phyloP scores from a whole-genome alignment of 495 filamentous ascomycete species.

The Polyplosphaeria fusca region DNA sequence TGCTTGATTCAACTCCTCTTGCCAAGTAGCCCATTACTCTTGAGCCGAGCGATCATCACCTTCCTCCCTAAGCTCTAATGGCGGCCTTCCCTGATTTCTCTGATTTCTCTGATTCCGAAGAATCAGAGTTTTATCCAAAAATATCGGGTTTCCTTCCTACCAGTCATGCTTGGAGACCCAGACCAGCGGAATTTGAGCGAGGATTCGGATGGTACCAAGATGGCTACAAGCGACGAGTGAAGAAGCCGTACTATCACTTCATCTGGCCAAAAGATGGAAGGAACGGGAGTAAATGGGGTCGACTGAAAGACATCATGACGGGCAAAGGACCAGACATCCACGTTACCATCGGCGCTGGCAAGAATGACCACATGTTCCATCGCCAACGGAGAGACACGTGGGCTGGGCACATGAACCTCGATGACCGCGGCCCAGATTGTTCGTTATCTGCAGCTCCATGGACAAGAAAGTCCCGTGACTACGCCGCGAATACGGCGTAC shows the following conservation, averaged over 20 bases:
- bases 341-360: conserved; percentile 34
- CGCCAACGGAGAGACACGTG: conserved; percentile 16
- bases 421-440: conserved; percentile 19
- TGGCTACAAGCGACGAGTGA: conserved; percentile 1
- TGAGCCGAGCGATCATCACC: too few relatives aligned
- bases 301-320: conserved; percentile 37
- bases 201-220: conserved; percentile 23
- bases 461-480: conserved; percentile 6
- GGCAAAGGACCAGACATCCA: conserved; percentile 40
- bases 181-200: conserved; percentile 11
- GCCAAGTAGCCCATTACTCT: too few relatives aligned
- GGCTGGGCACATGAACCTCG: conserved; percentile 15
- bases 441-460: background rate
- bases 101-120: too few relatives aligned
- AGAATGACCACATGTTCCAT: conserved; percentile 22
- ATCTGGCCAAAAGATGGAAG: conserved; percentile 41
- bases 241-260: conserved; percentile 33
- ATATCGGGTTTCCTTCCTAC: background rate
- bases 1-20: too few relatives aligned
- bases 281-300: conserved; percentile 25
- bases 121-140: too few relatives aligned
- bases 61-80: too few relatives aligned
- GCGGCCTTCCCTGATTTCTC: too few relatives aligned
- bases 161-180: conserved; percentile 1
- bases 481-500: conserved; percentile 17